These are phyloP conservation scores for Cordyceps cateniannulata DNA, from an alignment of 2,329 filamentous ascomycete species.

Conservation along the genomic window DNA sequence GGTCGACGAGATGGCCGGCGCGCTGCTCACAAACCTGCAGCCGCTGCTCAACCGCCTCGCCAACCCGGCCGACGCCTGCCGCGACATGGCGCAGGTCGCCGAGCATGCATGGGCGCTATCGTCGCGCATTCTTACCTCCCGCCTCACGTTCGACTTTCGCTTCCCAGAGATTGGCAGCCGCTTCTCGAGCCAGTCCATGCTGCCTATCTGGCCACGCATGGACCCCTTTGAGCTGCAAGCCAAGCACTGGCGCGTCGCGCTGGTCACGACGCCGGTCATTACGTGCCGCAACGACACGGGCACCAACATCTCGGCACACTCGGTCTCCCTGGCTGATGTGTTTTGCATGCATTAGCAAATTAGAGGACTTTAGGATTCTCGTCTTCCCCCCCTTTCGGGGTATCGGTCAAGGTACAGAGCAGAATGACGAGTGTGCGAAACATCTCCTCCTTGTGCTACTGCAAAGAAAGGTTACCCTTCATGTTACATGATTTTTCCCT, in stretches of 20 bases:
- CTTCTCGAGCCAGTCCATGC: conserved; percentile 43
- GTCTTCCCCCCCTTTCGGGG: no score
- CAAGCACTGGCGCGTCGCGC: conserved; percentile 45
- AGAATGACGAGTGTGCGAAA: no score
- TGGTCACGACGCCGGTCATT: conserved; percentile 48
- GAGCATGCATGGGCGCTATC: conserved; percentile 39
- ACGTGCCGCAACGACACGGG: conserved; percentile 48
- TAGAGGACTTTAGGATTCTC: not conserved
- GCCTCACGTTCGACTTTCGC: conserved; percentile 38
- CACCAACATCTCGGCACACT: conserved; percentile 36
- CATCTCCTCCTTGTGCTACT: no score
- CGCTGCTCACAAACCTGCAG: conserved; percentile 29
- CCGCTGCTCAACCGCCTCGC: conserved; percentile 33
- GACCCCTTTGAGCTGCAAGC: conserved; percentile 39
- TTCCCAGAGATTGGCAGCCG: conserved; percentile 45
- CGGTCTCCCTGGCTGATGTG: conserved; percentile 40
- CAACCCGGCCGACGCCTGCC: conserved; percentile 30
- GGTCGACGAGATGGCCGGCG: conserved; percentile 37
- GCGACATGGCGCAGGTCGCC: conserved; percentile 36
- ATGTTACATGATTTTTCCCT: not conserved
- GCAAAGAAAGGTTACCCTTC: not conserved
- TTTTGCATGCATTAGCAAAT: conserved; percentile 37
- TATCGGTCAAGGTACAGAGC: no score
- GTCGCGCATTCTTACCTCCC: conserved; percentile 38
- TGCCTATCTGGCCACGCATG: conserved; percentile 35